Evolutionary conservation across 2,329 filamentous ascomycete species (phyloP), one percentile per base, ranked within the genome.

Genomic region (Thelonectria blattea): DNA sequence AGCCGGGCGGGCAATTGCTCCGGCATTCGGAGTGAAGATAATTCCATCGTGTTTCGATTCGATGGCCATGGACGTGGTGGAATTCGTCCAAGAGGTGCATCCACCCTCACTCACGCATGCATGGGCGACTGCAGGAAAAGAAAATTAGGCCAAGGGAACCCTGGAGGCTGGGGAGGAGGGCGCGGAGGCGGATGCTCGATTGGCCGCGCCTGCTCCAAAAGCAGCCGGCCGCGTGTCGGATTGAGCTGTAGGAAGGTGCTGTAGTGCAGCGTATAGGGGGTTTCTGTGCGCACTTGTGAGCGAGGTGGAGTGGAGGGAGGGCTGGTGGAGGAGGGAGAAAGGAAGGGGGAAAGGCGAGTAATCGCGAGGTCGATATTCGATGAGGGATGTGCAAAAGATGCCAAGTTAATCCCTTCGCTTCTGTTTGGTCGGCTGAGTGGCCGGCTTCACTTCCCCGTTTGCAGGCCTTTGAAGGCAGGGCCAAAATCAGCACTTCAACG

Each of bases 171-270:
- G 37, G 48, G 49, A 45, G 42, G 48, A 50, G 49, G 43, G 34
- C 49, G n/a, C n/a, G 20, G 43, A 47, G 18, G 30, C 48, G 46
- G 32, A 15, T 24, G 34, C 32, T 43, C 43, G 22, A 56, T 60
- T 60, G 58, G 58, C 34, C 27, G 34, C 18, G 24, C 34, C 20
- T 20, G 52, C 43, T 52, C 52, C 48, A 60, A 43, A 51, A 48
- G 30, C 42, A 56, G 58, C 58, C 42, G 52, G 58, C 58, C 58
- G 58, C 58, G 58, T 60, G 58, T 60, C 58, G 51, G 48, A 45
- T 47, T 30, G 22, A 47, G 20, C 45, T 47, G 45, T 47, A 30
- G 20, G 22, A 47, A 52, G 52, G 48, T 51, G 54, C 54, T 41
- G 34, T 51, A 41, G 58, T 42, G 52, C 50, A 55, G 52, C 41